Percentiles rank a stretch among this genome's conserved stretches.
phyloP scores from a whole-genome alignment of 2,329 filamentous ascomycete genomes.

The Tetracladium maxilliforme region DNA sequence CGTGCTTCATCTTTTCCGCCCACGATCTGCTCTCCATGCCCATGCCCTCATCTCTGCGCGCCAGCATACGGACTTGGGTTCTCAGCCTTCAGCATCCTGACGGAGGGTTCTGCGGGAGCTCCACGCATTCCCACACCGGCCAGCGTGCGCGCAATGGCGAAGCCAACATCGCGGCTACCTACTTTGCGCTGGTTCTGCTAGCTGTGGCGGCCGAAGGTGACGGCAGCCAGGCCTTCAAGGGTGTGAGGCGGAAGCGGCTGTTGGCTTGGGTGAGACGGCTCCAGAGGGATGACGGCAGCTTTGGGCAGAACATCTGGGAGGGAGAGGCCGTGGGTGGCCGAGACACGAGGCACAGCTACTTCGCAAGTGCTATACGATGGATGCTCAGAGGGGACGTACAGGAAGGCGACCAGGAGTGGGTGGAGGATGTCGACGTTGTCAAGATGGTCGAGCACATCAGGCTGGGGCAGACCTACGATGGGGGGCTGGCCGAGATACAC shows the following conservation, averaged over 20 bases:
- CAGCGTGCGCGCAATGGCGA: conserved; percentile 15
- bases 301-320: conserved; percentile 62
- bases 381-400: conserved; percentile 52
- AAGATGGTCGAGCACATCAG: conserved; percentile 57
- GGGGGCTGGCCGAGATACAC: conserved; percentile 15
- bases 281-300: conserved; percentile 77
- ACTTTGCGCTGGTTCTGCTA: conserved; percentile 67
- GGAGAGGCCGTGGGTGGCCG: conserved; percentile 57
- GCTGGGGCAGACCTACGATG: conserved; percentile 29
- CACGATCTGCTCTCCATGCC: conserved; percentile 64
- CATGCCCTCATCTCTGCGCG: conserved; percentile 30
- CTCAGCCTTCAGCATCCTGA: conserved; percentile 71
- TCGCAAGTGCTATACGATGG: conserved; percentile 69
- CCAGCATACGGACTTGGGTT: conserved; percentile 57
- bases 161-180: conserved; percentile 72
- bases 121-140: conserved; percentile 53
- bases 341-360: conserved; percentile 81
- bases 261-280: conserved; percentile 60
- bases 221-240: conserved; percentile 37
- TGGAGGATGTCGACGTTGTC: conserved; percentile 62
- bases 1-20: conserved; percentile 77
- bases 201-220: too few relatives aligned
- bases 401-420: conserved; percentile 33
- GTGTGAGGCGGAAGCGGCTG: conserved; percentile 52
- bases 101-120: conserved; percentile 82